Percentiles rank a stretch among this genome's conserved stretches.
Evolutionary conservation across 495 filamentous ascomycete species (phyloP).

Genomic region (Neurospora sp.): DNA sequence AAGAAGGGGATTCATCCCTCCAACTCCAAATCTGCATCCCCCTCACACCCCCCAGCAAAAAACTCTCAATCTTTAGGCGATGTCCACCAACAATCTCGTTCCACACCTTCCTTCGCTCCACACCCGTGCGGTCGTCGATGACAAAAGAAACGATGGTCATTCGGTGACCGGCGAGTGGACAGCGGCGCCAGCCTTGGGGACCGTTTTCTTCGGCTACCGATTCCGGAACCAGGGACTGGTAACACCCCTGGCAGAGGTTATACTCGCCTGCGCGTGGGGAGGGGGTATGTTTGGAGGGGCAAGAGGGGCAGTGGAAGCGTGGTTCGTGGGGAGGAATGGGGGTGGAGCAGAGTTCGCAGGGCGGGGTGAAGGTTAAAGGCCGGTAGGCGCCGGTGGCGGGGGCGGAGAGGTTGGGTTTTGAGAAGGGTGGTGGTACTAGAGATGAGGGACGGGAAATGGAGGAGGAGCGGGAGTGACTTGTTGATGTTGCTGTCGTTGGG

Average conservation of each 20-base stretch:
- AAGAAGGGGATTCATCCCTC: not conserved
- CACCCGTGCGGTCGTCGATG: slow-evolving; percentile 44
- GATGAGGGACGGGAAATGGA: slow-evolving; percentile 7
- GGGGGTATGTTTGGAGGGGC: slow-evolving; percentile 20
- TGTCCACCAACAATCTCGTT: slow-evolving; percentile 60
- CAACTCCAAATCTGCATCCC: slow-evolving; percentile 7
- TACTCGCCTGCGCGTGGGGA: slow-evolving; percentile 62
- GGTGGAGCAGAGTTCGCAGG: slow-evolving; percentile 64
- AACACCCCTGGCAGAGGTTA: slow-evolving; percentile 73
- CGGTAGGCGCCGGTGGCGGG: slow-evolving; percentile 25
- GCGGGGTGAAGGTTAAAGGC: slow-evolving; percentile 55
- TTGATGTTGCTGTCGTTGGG: slow-evolving; percentile 1
- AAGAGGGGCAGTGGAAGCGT: slow-evolving; percentile 62
- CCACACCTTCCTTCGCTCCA: slow-evolving; percentile 34
- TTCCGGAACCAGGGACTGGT: slow-evolving; percentile 48
- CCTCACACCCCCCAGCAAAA: slow-evolving; percentile 30
- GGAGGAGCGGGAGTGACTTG: slow-evolving; percentile 11
- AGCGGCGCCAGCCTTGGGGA: slow-evolving; percentile 68
- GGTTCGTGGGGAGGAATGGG: slow-evolving; percentile 56
- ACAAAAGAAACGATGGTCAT: slow-evolving; percentile 74
- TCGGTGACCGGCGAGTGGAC: slow-evolving; percentile 58
- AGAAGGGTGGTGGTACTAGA: slow-evolving; percentile 6
- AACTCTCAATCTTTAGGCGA: slow-evolving; percentile 34
- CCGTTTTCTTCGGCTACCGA: slow-evolving; percentile 64
- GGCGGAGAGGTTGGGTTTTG: slow-evolving; percentile 15